phyloP scores from a whole-genome alignment of 768 basidiomycete species.

The Naematelia aurantialba region DNA sequence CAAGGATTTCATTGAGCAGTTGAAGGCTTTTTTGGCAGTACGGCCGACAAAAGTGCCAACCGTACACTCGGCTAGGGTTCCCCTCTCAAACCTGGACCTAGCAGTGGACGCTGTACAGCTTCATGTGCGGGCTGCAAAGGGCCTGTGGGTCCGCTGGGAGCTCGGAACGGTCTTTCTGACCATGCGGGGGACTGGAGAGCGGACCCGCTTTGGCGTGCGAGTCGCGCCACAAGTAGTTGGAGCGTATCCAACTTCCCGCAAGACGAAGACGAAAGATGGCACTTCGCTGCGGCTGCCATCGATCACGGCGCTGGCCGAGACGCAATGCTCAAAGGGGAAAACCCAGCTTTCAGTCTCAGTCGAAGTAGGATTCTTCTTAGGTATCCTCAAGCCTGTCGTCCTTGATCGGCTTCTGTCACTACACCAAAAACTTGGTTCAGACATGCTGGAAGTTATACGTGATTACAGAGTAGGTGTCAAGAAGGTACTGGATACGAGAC shows the following conservation, averaged over 20 bases:
- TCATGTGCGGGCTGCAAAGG: slow-evolving; percentile 32
- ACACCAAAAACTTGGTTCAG: slow-evolving; percentile 36
- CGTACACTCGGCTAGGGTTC: not conserved
- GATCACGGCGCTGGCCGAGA: slow-evolving; percentile 16
- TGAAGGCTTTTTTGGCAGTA: not conserved
- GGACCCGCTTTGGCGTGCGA: slow-evolving; percentile 21
- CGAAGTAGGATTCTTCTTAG: slow-evolving; percentile 38
- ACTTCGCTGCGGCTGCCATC: slow-evolving; percentile 28
- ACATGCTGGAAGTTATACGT: slow-evolving; percentile 22
- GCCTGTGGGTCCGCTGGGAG: slow-evolving; percentile 40
- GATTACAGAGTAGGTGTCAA: slow-evolving; percentile 14
- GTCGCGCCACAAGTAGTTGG: slow-evolving; percentile 36
- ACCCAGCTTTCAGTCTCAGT: slow-evolving; percentile 15
- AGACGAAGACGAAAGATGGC: slow-evolving; percentile 20
- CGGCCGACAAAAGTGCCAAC: not conserved
- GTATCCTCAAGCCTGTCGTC: slow-evolving; percentile 42
- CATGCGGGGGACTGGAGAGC: slow-evolving; percentile 6
- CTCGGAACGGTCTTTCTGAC: slow-evolving; percentile 29
- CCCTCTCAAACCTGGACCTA: slow-evolving; percentile 23
- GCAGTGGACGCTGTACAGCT: slow-evolving; percentile 16
- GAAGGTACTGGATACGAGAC: slow-evolving; percentile 6
- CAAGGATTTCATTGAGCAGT: slow-evolving; percentile 4
- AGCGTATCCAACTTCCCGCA: slow-evolving; percentile 15
- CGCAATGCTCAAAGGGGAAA: not conserved
- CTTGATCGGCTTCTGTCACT: slow-evolving; percentile 44